A percentile compares a stretch with the other conserved stretches of the same genome.
Conservation (phyloP, 2,329 filamentous ascomycete species). For the Colletotrichum sidae region DNA sequence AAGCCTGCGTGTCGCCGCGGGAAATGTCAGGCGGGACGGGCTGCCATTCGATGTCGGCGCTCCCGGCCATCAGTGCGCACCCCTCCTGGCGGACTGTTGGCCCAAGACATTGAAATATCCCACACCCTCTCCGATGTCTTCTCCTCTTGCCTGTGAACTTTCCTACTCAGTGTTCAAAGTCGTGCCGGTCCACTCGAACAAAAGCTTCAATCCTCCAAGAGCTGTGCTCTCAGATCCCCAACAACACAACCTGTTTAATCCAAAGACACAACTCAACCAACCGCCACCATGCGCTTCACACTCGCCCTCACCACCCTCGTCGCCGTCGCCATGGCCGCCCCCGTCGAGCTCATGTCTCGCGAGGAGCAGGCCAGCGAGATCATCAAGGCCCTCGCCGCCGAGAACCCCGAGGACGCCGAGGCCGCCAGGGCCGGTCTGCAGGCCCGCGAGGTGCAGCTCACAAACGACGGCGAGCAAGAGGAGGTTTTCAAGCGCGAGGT, state of each 20-base stretch:
- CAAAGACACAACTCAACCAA: background rate
- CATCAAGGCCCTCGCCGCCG: conserved; percentile 14
- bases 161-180: background rate
- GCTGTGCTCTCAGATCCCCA: conserved; percentile 17
- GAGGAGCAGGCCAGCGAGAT: conserved; percentile 13
- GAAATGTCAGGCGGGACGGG: conserved; percentile 13
- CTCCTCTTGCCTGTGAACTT: background rate
- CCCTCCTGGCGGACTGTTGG: background rate
- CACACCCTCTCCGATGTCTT: background rate
- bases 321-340: conserved; percentile 29
- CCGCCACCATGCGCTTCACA: conserved; percentile 30
- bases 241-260: background rate
- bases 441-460: conserved; percentile 15
- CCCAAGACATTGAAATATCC: conserved; percentile 23
- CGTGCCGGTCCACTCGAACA: conserved; percentile 11
- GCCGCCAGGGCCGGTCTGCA: conserved; percentile 10
- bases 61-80: conserved; percentile 17
- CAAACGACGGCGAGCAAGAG: background rate
- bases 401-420: conserved; percentile 24
- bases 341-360: conserved; percentile 20
- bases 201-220: conserved; percentile 3
- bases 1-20: conserved; percentile 3
- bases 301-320: conserved; percentile 28
- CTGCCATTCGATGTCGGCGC: conserved; percentile 29
- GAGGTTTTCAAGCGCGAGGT: conserved; percentile 7